Evolutionary conservation across 2,329 filamentous ascomycete genomes (phyloP).

Genomic region (Arthrobotrys megalospora): DNA sequence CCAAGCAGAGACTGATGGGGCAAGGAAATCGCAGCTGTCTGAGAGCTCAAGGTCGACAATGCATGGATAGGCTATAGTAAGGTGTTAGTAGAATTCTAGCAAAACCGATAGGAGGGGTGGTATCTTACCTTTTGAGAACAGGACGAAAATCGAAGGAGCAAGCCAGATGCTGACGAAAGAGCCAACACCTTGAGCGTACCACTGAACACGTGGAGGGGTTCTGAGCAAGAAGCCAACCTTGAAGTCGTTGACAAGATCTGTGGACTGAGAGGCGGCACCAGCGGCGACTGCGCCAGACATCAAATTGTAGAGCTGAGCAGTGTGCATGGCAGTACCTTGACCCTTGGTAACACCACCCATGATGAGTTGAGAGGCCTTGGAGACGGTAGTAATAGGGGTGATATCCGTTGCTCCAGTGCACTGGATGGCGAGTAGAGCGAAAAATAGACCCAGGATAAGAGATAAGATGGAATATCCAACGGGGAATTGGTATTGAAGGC

Average conservation of each 20-base stretch:
- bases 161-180: conserved; percentile 77
- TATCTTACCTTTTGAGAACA: conserved; percentile 72
- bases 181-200: conserved; percentile 76
- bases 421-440: conserved; percentile 76
- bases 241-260: conserved; percentile 75
- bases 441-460: conserved; percentile 74
- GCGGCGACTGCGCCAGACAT: conserved; percentile 75
- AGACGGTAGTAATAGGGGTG: conserved; percentile 77
- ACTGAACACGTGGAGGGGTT: conserved; percentile 77
- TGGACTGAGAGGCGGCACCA: conserved; percentile 73
- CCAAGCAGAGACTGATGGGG: conserved; percentile 78
- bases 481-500: conserved; percentile 69
- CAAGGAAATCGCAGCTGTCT: conserved; percentile 73
- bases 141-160: conserved; percentile 77
- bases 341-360: conserved; percentile 76
- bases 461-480: conserved; percentile 74
- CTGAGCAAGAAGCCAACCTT: conserved; percentile 78
- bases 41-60: conserved; percentile 71
- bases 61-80: conserved; percentile 75
- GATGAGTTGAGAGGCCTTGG: conserved; percentile 79
- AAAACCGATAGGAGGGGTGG: neutral
- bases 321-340: conserved; percentile 69
- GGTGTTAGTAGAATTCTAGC: conserved; percentile 50
- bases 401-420: conserved; percentile 75
- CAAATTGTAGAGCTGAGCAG: conserved; percentile 76